Base-by-base conservation (phyloP, 2,329 filamentous ascomycete species). In the Mollisiaceae sp. region DNA sequence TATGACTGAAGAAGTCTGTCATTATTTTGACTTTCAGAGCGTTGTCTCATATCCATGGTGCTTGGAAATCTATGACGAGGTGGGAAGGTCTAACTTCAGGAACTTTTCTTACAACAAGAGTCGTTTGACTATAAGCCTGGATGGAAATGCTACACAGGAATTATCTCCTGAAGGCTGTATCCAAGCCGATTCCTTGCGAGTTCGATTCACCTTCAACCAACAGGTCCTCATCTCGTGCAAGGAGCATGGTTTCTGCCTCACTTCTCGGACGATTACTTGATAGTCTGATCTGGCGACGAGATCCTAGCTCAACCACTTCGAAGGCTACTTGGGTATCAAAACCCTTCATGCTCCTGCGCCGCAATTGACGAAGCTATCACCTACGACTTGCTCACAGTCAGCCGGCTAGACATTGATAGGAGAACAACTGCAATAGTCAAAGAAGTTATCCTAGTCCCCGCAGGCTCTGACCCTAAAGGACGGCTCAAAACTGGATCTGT, bases 381-480 rank as follows among this genome's bases (percentile, higher is more conserved):
- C 15, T 59, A 47, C 27, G 41, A 47, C n/a, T 22, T 59, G 5
- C 15, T 47, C 39, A 36, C 39, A 11, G 18, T 59, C 9, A 41
- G 47, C 27, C 39, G 57, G n/a, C n/a, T n/a, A n/a, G n/a, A n/a
- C n/a, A n/a, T n/a, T n/a, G n/a, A n/a, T n/a, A n/a, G n/a, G n/a
- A n/a, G n/a, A n/a, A n/a, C 41, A 14, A 59, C 57, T 4, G 57
- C 41, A 6, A 20, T 20, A 1, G 47, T 59, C 6, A 15, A 24
- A 35, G 11, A 35, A 9, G 11, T 59, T 24, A n/a, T 1, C 20
- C 39, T 59, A 11, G 41, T 59, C 18, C 22, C 57, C 9, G 45
- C 43, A n/a, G 39, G 57, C 2, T 47, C 41, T 36, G 57, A 59
- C 36, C 57, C 57, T 24, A 59, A 59, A 22, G 57, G 57, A 11